phyloP scores from a whole-genome alignment of 202 grass and related monocot genomes.

The Saccharum hybrid region DNA sequence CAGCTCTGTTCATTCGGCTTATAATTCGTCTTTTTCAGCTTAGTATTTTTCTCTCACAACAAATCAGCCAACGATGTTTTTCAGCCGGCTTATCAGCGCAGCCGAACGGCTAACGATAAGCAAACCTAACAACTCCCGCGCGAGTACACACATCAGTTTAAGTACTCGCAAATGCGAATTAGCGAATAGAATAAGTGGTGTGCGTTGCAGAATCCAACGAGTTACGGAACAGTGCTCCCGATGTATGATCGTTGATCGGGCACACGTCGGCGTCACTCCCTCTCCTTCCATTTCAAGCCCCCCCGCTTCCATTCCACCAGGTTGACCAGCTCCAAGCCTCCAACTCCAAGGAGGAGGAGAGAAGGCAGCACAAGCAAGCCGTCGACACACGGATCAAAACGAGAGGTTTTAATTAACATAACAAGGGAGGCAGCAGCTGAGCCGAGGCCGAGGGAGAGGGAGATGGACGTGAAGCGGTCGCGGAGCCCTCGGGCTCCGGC shows the following conservation, averaged over 20 bases:
- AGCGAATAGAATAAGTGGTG: conserved; percentile 1
- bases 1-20: no score
- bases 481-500: conserved; percentile 66
- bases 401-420: neutral
- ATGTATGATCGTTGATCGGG: neutral
- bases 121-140: neutral
- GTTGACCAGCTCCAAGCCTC: conserved; percentile 45
- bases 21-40: no score
- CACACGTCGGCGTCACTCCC: conserved; percentile 48
- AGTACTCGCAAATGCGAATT: neutral
- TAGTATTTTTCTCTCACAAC: no score
- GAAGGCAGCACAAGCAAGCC: conserved; percentile 45
- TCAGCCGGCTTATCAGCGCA: no score
- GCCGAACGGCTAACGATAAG: no score
- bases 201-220: neutral
- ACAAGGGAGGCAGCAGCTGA: neutral
- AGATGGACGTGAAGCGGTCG: conserved; percentile 69
- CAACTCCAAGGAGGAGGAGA: conserved; percentile 24
- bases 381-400: conserved; percentile 34
- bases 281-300: conserved; percentile 36
- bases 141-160: neutral
- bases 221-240: neutral
- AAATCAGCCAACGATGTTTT: no score
- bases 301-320: conserved; percentile 20
- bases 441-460: neutral